These are phyloP conservation scores for Cynanchum wilfordii DNA, from an alignment of 257 asterid genomes.

Conservation along the genomic window DNA sequence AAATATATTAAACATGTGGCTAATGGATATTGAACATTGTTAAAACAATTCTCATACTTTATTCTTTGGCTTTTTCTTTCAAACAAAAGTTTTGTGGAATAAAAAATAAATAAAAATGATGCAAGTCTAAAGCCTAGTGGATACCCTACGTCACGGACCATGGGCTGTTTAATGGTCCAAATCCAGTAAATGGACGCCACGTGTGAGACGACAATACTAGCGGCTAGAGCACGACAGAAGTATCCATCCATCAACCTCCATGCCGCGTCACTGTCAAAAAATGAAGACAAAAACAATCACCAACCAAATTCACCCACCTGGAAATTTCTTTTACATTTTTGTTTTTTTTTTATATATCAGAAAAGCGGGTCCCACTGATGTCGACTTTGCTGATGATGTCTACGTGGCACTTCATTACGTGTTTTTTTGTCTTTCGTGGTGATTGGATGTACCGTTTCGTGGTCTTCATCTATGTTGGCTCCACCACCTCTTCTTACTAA, in stretches of 20 bases:
- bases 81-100: not conserved
- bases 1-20: not conserved
- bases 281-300: constrained; percentile 1
- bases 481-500: not conserved
- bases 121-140: not conserved
- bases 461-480: not conserved
- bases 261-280: not conserved
- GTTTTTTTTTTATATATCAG: too few species aligned
- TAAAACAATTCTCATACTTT: not conserved
- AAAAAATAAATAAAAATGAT: not conserved
- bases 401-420: constrained; percentile 8
- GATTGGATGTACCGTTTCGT: not conserved
- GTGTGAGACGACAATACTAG: not conserved
- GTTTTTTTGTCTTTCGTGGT: not conserved
- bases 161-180: not conserved
- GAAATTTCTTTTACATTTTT: not conserved
- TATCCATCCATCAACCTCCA: not conserved
- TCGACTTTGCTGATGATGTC: not conserved
- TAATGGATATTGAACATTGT: not conserved
- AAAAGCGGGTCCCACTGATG: not conserved
- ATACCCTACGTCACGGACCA: not conserved
- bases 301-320: not conserved
- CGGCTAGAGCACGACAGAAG: not conserved
- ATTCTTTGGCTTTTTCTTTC: not conserved
- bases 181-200: not conserved